These are phyloP conservation scores for Eremothecium sinecaudum DNA, from an alignment of 1,139 yeast species.

Conservation along the genomic window DNA sequence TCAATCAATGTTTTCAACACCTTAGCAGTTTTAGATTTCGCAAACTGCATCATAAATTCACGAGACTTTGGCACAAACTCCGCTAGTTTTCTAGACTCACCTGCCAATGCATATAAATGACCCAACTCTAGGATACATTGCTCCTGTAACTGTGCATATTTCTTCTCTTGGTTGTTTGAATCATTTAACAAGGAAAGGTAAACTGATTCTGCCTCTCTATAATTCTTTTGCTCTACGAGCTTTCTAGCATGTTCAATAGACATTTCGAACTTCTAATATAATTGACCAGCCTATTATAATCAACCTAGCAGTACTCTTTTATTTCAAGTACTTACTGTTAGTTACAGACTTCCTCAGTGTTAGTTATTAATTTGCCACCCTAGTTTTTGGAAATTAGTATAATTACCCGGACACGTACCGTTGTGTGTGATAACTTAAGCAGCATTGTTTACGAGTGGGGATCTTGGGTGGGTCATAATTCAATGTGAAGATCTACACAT, in stretches of 20 bases:
- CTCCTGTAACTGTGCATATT: slow-evolving; percentile 42
- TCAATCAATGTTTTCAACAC: slow-evolving; percentile 73
- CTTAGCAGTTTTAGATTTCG: slow-evolving; percentile 92
- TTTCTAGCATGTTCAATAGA: slow-evolving; percentile 50
- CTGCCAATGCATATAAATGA: slow-evolving; percentile 40
- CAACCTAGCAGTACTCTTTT: no score
- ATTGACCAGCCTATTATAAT: no score
- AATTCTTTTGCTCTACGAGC: slow-evolving; percentile 42
- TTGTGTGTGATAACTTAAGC: no score
- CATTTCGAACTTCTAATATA: no score
- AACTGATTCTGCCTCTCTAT: slow-evolving; percentile 46
- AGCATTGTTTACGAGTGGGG: no score
- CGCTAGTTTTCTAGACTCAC: slow-evolving; percentile 44
- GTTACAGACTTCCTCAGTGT: no score
- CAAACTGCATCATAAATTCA: slow-evolving; percentile 57
- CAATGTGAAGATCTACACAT: no score
- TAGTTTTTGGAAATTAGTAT: no score
- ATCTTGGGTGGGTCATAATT: no score
- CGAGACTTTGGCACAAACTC: slow-evolving; percentile 63
- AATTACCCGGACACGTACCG: no score
- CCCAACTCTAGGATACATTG: slow-evolving; percentile 57
- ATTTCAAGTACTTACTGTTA: no score
- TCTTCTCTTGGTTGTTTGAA: slow-evolving; percentile 25
- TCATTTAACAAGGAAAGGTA: slow-evolving; percentile 31
- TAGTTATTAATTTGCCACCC: no score